Conservation (phyloP, 441 rosid species). For the Bruguiera hainesii region DNA sequence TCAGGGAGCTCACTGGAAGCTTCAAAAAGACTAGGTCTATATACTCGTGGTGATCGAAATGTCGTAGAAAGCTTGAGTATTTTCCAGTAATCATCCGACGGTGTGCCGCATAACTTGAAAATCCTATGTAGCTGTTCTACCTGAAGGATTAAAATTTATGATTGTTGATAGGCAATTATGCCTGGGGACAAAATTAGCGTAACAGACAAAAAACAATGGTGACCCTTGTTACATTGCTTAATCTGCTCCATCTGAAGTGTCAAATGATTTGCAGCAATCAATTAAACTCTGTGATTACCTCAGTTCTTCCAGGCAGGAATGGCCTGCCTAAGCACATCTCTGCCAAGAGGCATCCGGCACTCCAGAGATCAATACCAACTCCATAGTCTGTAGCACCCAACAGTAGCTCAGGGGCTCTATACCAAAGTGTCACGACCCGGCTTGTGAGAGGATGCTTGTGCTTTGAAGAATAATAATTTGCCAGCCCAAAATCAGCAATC, state of each 20-base stretch:
- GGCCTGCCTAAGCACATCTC: conserved; percentile 67
- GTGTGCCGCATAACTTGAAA: conserved; percentile 53
- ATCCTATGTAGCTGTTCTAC: conserved; percentile 60
- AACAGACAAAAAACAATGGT: too few relatives aligned
- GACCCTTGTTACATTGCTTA: too few relatives aligned
- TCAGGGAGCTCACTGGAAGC: conserved; percentile 38
- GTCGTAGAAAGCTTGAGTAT: conserved; percentile 42
- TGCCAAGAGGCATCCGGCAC: conserved; percentile 68
- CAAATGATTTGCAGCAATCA: too few relatives aligned
- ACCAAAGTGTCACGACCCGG: conserved; percentile 86
- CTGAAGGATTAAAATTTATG: conserved; percentile 17
- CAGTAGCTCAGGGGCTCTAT: conserved; percentile 77
- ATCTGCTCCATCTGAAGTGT: too few relatives aligned
- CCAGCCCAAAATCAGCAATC: conserved; percentile 74
- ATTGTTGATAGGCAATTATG: not conserved
- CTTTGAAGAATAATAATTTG: conserved; percentile 44
- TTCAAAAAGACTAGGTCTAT: conserved; percentile 33
- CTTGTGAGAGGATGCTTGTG: conserved; percentile 61
- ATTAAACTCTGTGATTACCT: conserved; percentile 35
- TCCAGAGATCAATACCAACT: conserved; percentile 69
- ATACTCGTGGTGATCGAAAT: conserved; percentile 40
- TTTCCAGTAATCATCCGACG: conserved; percentile 55
- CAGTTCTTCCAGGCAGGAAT: conserved; percentile 83
- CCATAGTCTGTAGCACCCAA: conserved; percentile 77
- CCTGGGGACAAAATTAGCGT: too few relatives aligned